Evolutionary conservation across 78 protist species (phyloP).

Genomic region (Chrysochromulina tobinii): DNA sequence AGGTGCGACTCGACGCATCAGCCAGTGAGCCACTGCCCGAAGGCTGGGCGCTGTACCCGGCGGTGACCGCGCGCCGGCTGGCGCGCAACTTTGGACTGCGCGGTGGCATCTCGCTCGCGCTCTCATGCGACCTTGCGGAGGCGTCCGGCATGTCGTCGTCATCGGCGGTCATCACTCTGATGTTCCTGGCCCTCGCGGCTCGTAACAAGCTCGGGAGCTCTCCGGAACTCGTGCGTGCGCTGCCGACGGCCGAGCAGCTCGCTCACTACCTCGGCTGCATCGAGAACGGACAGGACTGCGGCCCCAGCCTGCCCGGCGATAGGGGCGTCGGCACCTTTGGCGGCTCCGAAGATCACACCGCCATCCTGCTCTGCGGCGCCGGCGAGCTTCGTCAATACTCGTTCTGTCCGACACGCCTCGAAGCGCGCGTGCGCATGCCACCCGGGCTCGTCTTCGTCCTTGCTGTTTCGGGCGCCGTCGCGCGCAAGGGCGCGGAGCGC

Average conservation of each 20-base stretch:
- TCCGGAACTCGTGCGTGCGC: neutral
- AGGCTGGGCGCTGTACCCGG: neutral
- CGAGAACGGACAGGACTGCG: constrained; percentile 5
- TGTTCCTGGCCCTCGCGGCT: neutral
- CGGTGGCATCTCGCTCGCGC: neutral
- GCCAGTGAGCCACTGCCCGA: neutral
- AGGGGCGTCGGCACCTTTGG: constrained; percentile 42
- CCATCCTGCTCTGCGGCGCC: neutral
- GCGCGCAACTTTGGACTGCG: neutral
- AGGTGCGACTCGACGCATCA: neutral
- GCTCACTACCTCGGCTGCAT: constrained; percentile 7
- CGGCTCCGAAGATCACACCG: constrained; percentile 41
- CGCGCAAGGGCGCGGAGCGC: neutral
- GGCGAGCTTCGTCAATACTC: neutral
- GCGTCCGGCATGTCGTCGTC: constrained; percentile 16
- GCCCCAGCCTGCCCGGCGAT: neutral
- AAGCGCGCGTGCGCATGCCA: neutral
- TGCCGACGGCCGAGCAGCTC: neutral
- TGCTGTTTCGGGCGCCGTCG: neutral
- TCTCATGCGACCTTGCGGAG: neutral
- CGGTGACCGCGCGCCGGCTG: neutral
- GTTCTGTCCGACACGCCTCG: neutral
- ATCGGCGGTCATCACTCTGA: neutral
- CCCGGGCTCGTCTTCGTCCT: neutral
- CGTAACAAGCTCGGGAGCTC: neutral